Percentiles rank a stretch among this genome's conserved stretches.
These are phyloP conservation scores for Trichoderma hamatum DNA, from an alignment of 2,329 filamentous ascomycete species.

Conservation along the genomic window DNA sequence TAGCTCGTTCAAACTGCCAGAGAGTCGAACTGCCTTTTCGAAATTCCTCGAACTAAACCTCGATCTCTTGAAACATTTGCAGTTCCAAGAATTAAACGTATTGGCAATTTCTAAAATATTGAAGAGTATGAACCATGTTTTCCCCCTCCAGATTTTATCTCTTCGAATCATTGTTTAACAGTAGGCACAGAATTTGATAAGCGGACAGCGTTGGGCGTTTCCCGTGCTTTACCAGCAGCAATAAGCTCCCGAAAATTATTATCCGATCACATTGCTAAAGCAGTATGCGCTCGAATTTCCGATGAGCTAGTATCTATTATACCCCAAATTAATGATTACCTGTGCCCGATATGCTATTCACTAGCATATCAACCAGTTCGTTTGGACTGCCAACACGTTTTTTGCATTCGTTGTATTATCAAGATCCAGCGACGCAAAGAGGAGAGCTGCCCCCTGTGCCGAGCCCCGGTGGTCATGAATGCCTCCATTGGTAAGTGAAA, in stretches of 20 bases:
- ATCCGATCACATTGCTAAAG: constrained; percentile 69
- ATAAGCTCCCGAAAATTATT: constrained; percentile 64
- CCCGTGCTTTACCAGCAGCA: constrained; percentile 61
- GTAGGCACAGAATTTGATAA: constrained; percentile 77
- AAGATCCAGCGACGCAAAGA: constrained; percentile 74
- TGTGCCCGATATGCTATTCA: constrained; percentile 77
- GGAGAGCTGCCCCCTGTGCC: constrained; percentile 74
- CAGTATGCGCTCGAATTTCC: constrained; percentile 74
- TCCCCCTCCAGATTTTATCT: background rate
- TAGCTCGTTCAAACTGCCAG: constrained; percentile 65
- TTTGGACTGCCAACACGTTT: constrained; percentile 73
- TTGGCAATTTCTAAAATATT: constrained; percentile 79
- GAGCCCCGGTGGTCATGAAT: constrained; percentile 69
- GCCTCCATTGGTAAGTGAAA: constrained; percentile 63
- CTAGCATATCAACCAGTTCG: constrained; percentile 83
- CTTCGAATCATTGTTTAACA: background rate
- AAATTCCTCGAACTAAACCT: constrained; percentile 74
- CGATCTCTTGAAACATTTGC: constrained; percentile 75
- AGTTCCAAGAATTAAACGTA: constrained; percentile 83
- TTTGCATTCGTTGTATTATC: constrained; percentile 83
- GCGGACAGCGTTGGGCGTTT: constrained; percentile 72
- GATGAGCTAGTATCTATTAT: constrained; percentile 72
- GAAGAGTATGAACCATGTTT: constrained; percentile 63
- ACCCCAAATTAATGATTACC: constrained; percentile 82
- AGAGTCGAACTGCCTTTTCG: constrained; percentile 66